Evolutionary conservation across 345 rosid genomes (phyloP), one percentile per base, ranked within the genome.

Genomic region (Salix udensis): DNA sequence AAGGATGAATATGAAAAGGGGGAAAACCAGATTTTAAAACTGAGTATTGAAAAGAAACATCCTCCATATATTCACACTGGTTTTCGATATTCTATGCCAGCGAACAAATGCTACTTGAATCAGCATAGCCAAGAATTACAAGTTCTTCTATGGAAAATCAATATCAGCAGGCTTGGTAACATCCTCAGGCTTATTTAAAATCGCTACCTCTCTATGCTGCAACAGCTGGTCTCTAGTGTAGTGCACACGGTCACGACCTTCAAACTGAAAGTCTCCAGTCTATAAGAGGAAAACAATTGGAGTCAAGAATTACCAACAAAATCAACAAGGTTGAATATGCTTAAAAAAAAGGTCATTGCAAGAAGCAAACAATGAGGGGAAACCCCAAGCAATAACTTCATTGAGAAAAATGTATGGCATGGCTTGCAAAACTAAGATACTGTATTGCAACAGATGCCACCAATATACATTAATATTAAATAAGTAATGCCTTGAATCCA

Each of bases 141-240:
- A 9, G 62, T n/a, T 8, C 69, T 36, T 37, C 30, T 14, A 64
- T 37, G 15, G 6, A 67, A 28, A 68, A 64, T 28, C 70, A 39
- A 18, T n/a, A 4, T 24, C 48, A 39, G 3, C n/a, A 28, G 24
- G 7, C 18, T 30, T 34, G 4, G 67, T n/a, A 62, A 26, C 26
- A 7, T 24, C 30, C 11, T 23, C 55, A 3, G 26, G 31, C 1
- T 8, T 14, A 64, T 44, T n/a, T 19, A 67, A 52, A 60, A 28
- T 60, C 4, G 68, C 70, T 72, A 91, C 97, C 94, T 90, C 94
- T 76, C 80, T 83, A 18, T 90, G 86, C 82, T 91, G 90, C 77
- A 93, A 80, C 37, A 95, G 87, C 82, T 90, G 97, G 30, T 95
- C 93, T 69, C 88, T 78, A n/a, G 91, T 82, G 84, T 86, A 93